Conservation (phyloP, 2,329 filamentous ascomycete genomes). For the Stachybotrys chlorohalonatus region DNA sequence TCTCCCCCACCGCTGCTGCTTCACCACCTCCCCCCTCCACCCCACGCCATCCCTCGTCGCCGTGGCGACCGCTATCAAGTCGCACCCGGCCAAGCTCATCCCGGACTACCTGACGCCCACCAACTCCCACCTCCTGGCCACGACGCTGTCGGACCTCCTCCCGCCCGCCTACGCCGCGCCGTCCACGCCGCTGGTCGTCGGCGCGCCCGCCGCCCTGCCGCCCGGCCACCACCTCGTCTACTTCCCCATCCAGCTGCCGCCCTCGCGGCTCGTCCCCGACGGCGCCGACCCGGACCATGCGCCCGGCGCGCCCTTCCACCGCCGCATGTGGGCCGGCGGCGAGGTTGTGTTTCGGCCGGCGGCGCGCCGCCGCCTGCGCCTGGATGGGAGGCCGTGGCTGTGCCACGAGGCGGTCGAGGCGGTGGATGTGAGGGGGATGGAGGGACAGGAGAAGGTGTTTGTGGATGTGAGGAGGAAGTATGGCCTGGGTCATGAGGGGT, state of each 20-base stretch:
- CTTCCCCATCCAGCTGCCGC: constrained; percentile 63
- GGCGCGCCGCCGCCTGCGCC: constrained; percentile 15
- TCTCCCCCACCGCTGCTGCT: neutral
- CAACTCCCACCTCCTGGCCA: constrained; percentile 55
- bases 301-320: constrained; percentile 61
- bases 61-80: constrained; percentile 12
- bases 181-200: constrained; percentile 7
- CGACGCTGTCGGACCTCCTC: constrained; percentile 48
- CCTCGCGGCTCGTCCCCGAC: constrained; percentile 61
- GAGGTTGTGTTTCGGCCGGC: constrained; percentile 45
- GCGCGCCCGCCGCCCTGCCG: constrained; percentile 34
- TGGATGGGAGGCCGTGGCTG: constrained; percentile 29
- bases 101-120: constrained; percentile 44
- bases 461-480: constrained; percentile 43
- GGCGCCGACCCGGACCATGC: constrained; percentile 76
- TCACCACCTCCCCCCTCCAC: constrained; percentile 2
- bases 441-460: constrained; percentile 35
- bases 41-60: constrained; percentile 5
- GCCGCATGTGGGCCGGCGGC: constrained; percentile 87
- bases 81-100: constrained; percentile 23
- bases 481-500: constrained; percentile 14
- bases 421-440: constrained; percentile 22
- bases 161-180: neutral
- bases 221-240: constrained; percentile 77
- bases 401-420: constrained; percentile 38